Evolutionary conservation across 2,329 filamentous ascomycete genomes (phyloP), one percentile per base, ranked within the genome.

Genomic region (Apiospora pterosperma): DNA sequence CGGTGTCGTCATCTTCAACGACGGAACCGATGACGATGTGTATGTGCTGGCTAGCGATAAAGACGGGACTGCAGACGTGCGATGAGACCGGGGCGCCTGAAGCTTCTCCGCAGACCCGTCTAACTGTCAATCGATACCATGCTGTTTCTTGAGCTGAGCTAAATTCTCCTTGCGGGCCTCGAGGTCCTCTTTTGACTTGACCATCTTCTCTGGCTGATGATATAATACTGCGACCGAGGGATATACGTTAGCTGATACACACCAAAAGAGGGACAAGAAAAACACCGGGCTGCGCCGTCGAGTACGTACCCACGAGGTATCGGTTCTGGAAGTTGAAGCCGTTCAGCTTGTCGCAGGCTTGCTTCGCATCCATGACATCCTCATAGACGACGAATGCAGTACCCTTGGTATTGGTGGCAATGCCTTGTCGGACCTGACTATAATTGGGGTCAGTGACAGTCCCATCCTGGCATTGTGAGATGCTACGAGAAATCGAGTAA

Each of bases 281-380:
- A 41, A 61, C 36, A 5, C 36, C 23, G 36, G 25, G 59, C n/a
- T 38, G n/a, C 25, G 59, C 21, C 19, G 31, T 59, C 36, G 36
- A 63, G 61, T 41, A 62, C 92, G 67, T 88, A 96, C 93, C 93
- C 76, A 99, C 96, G 74, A 99, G 92, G 82, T 99, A 99, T 78
- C 96, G 92, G 83, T 95, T 97, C 85, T 99, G 96, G 81, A 99
- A 99, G 85, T 99, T 99, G 89, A 97, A 99, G 78, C 96, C 96
- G 85, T 99, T 99, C 79, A 99, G 86, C 85, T 98, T 97, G 85
- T 99, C 96, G 86, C 96, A 98, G 76, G 96, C 96, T 82, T 93
- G 90, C 84, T 99, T 99, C 72, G 96, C 94, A 85, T 99, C 96
- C 87, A 96, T 92, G 72, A 98, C 95, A 86, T 99, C 96, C 82